phyloP scores from a whole-genome alignment of 192 early-diverging fungal species.

The Spizellomyces sp. region DNA sequence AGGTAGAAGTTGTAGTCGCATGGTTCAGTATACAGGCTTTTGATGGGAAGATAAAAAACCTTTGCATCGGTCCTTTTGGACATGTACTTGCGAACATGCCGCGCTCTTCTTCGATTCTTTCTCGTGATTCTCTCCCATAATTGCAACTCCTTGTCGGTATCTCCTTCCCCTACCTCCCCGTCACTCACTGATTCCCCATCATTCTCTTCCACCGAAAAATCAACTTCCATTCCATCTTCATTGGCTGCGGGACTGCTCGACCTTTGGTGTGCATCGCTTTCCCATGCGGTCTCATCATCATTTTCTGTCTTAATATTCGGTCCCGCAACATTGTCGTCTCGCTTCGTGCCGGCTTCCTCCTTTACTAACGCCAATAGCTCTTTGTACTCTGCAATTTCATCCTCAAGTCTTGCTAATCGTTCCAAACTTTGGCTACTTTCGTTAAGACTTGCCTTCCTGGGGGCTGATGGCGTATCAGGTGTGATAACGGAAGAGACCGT shows the following conservation, averaged over 20 bases:
- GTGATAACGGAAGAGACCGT: too few relatives aligned
- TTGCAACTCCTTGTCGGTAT: neutral
- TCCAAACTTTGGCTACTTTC: neutral
- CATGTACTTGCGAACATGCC: neutral
- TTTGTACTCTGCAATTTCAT: constrained; percentile 1
- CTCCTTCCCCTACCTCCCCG: too few relatives aligned
- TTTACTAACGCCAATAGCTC: neutral
- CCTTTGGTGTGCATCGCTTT: constrained; percentile 1
- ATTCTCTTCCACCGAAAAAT: too few relatives aligned
- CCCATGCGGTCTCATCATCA: neutral
- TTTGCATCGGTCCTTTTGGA: neutral
- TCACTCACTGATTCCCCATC: too few relatives aligned
- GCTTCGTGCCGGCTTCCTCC: neutral
- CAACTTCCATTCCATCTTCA: neutral
- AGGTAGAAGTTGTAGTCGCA: neutral
- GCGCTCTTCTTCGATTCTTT: neutral
- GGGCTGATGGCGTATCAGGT: too few relatives aligned
- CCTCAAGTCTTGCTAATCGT: neutral
- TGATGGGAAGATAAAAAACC: neutral
- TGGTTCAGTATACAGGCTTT: constrained; percentile 2
- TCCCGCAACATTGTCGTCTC: neutral
- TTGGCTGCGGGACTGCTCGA: neutral
- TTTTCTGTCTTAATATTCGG: neutral
- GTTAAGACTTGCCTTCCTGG: too few relatives aligned
- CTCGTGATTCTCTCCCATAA: neutral